Percentiles rank a stretch among this genome's conserved stretches.
Conservation (phyloP, 139 green algal genomes). For the Chlorella sp. region DNA sequence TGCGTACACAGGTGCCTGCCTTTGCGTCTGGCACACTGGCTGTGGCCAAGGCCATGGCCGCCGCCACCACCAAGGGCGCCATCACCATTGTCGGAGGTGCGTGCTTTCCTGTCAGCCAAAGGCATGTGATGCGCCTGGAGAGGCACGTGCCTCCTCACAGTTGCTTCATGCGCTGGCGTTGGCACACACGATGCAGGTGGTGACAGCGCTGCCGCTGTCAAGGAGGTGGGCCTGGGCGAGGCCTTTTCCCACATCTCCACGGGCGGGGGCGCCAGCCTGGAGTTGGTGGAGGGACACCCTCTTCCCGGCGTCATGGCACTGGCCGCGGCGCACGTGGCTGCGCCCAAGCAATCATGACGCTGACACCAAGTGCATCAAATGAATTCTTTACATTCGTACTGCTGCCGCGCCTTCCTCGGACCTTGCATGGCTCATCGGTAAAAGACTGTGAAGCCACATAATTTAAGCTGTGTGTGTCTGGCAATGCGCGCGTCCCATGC, state of each 20-base stretch:
- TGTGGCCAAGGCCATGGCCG: slow-evolving; percentile 27
- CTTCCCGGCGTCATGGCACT: slow-evolving; percentile 44
- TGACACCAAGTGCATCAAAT: too few relatives aligned
- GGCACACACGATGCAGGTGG: not conserved
- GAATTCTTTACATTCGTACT: too few relatives aligned
- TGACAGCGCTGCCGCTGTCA: slow-evolving; percentile 19
- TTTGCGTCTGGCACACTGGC: slow-evolving; percentile 32
- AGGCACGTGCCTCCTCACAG: not conserved
- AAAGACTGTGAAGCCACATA: too few relatives aligned
- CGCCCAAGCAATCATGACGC: not conserved
- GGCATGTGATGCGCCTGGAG: not conserved
- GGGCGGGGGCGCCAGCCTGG: slow-evolving; percentile 40
- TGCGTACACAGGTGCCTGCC: slow-evolving; percentile 28
- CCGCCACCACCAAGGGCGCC: slow-evolving; percentile 15
- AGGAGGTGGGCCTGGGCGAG: slow-evolving; percentile 11
- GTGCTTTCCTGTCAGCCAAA: not conserved
- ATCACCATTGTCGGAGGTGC: slow-evolving; percentile 43
- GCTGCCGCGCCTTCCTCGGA: too few relatives aligned
- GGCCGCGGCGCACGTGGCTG: slow-evolving; percentile 4
- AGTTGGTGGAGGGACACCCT: slow-evolving; percentile 36
- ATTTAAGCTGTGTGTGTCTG: too few relatives aligned
- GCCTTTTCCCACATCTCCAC: slow-evolving; percentile 40
- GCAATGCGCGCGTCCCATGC: too few relatives aligned
- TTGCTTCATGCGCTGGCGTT: not conserved
- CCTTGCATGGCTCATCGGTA: too few relatives aligned